A percentile compares a stretch with the other conserved stretches of the same genome.
Conservation (phyloP, 345 rosid species). For the Luvunga scandens region DNA sequence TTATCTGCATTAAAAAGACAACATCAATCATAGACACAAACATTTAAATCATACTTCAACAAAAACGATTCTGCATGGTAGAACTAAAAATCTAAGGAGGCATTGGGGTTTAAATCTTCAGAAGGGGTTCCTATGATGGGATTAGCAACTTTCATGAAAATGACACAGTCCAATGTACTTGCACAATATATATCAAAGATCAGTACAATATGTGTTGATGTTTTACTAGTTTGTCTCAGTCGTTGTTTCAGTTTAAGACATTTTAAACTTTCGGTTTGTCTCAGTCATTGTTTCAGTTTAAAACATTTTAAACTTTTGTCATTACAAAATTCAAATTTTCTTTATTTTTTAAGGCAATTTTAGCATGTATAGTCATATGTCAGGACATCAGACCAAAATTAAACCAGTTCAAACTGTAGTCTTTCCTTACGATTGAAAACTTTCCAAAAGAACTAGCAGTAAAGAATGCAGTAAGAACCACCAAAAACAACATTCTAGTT, state of each 20-base stretch:
- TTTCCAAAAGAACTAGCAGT: neutral
- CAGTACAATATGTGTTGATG: neutral
- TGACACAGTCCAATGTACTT: neutral
- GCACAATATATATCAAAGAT: neutral
- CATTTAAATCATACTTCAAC: neutral
- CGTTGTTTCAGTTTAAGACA: neutral
- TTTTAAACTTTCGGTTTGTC: too few species aligned
- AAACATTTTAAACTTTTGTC: neutral
- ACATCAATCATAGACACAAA: neutral
- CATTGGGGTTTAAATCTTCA: neutral
- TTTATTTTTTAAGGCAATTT: neutral
- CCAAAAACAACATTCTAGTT: neutral
- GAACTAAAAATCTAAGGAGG: neutral
- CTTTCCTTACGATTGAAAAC: neutral
- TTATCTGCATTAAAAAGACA: conserved; percentile 54
- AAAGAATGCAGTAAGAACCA: neutral
- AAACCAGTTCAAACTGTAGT: neutral
- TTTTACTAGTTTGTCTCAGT: neutral
- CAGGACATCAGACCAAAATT: neutral
- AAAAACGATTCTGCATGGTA: neutral
- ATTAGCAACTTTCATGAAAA: neutral
- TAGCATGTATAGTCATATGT: neutral
- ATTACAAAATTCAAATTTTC: neutral
- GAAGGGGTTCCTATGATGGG: neutral
- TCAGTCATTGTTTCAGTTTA: too few species aligned